phyloP scores from a whole-genome alignment of 805 yeast species.

The Saccharomycodes ludwigii region DNA sequence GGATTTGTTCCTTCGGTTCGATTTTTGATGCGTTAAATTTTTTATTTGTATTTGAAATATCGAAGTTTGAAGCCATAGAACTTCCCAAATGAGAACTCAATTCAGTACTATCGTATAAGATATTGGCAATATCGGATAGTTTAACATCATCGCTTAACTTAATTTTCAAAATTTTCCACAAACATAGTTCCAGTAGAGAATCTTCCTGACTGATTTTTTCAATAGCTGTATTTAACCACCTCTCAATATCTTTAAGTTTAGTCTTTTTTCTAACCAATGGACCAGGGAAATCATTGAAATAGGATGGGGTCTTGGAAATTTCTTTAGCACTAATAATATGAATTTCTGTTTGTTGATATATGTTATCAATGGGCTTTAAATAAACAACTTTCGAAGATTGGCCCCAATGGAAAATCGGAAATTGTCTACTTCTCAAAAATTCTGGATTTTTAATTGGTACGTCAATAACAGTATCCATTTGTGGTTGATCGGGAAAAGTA shows the following conservation, averaged over 20 bases:
- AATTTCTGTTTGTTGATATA: constrained; percentile 1
- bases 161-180: constrained; percentile 15
- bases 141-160: constrained; percentile 15
- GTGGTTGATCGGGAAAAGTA: no score
- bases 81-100: constrained; percentile 11
- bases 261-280: constrained; percentile 46
- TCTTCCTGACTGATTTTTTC: constrained; percentile 12
- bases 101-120: constrained; percentile 23
- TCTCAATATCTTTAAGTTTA: constrained; percentile 54
- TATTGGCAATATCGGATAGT: constrained; percentile 23
- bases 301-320: constrained; percentile 1
- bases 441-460: constrained; percentile 3
- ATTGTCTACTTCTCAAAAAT: constrained; percentile 33
- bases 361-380: constrained; percentile 27
- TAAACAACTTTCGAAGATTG: constrained; percentile 32
- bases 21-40: constrained; percentile 28
- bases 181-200: constrained; percentile 11
- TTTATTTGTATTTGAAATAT: no score
- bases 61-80: no score
- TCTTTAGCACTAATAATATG: constrained; percentile 1
- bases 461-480: no score
- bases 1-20: constrained; percentile 22
- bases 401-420: constrained; percentile 67
- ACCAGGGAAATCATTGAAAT: constrained; percentile 25
- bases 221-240: constrained; percentile 43